phyloP scores from a whole-genome alignment of 2,329 filamentous ascomycete species.

The Bipolaris sorokiniana region DNA sequence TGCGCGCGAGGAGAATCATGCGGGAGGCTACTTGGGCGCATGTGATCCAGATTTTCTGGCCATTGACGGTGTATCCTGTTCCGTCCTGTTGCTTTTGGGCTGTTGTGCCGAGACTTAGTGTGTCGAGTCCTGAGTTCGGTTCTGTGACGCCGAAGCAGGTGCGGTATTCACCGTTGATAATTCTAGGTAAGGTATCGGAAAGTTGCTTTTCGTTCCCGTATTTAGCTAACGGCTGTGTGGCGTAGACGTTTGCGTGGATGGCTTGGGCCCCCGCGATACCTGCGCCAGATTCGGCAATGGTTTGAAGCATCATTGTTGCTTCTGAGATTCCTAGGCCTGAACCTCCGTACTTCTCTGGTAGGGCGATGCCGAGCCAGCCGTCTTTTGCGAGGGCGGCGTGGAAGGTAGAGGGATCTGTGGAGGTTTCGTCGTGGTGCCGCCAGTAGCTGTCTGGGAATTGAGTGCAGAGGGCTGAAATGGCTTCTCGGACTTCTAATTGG shows the following conservation, averaged over 20 bases:
- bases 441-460: slow-evolving; percentile 76
- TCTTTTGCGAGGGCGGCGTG: slow-evolving; percentile 75
- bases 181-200: slow-evolving; percentile 67
- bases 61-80: slow-evolving; percentile 68
- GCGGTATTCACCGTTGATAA: slow-evolving; percentile 74
- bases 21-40: slow-evolving; percentile 81
- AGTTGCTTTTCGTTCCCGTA: slow-evolving; percentile 73
- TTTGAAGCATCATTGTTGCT: slow-evolving; percentile 87
- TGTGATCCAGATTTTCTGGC: slow-evolving; percentile 90
- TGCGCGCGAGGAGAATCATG: slow-evolving; percentile 83
- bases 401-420: slow-evolving; percentile 75
- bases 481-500: slow-evolving; percentile 74
- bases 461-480: slow-evolving; percentile 70
- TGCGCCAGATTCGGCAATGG: slow-evolving; percentile 77
- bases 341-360: slow-evolving; percentile 76
- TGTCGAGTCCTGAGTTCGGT: slow-evolving; percentile 80
- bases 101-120: slow-evolving; percentile 64
- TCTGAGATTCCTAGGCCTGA: slow-evolving; percentile 79
- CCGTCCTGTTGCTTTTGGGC: slow-evolving; percentile 50
- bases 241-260: slow-evolving; percentile 71
- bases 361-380: slow-evolving; percentile 81
- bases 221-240: slow-evolving; percentile 74
- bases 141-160: slow-evolving; percentile 87
- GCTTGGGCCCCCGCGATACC: slow-evolving; percentile 73
- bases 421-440: slow-evolving; percentile 73